These are phyloP conservation scores for Gossypioides kirkii DNA, from an alignment of 345 rosid genomes.

Conservation along the genomic window DNA sequence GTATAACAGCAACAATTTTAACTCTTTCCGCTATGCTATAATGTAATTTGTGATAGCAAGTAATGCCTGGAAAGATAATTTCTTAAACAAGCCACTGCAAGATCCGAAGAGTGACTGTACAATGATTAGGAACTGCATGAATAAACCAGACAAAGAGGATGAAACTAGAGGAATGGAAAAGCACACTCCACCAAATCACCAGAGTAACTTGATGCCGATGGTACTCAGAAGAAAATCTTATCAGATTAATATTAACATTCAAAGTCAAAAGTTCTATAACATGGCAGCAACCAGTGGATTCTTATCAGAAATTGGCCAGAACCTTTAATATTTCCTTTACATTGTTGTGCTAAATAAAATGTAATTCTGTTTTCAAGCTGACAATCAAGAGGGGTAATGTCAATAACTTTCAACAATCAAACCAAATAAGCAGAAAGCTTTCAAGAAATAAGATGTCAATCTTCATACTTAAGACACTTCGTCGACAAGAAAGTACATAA, in stretches of 20 bases:
- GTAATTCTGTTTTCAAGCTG: not conserved
- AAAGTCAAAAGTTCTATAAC: not conserved
- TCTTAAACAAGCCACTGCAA: not conserved
- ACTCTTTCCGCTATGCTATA: not conserved
- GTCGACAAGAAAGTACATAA: not conserved
- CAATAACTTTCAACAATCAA: conserved; percentile 9
- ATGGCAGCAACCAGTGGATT: not conserved
- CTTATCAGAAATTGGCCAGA: not conserved
- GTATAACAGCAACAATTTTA: not conserved
- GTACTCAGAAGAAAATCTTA: not conserved
- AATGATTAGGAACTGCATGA: not conserved
- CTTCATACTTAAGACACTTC: not conserved
- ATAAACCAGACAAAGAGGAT: not conserved
- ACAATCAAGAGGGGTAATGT: not conserved
- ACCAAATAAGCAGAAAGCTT: not conserved
- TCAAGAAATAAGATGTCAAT: not conserved
- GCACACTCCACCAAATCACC: not conserved
- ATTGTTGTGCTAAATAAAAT: not conserved
- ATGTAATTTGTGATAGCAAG: not conserved
- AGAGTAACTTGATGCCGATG: not conserved
- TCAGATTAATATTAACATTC: not conserved
- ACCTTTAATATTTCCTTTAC: not conserved
- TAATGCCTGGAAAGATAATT: not conserved
- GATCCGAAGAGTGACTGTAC: not conserved
- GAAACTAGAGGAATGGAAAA: not conserved